A percentile compares a stretch with the other conserved stretches of the same genome.
These are phyloP conservation scores for Chaetomidium leptoderma DNA, from an alignment of 495 filamentous ascomycete species.

Conservation along the genomic window DNA sequence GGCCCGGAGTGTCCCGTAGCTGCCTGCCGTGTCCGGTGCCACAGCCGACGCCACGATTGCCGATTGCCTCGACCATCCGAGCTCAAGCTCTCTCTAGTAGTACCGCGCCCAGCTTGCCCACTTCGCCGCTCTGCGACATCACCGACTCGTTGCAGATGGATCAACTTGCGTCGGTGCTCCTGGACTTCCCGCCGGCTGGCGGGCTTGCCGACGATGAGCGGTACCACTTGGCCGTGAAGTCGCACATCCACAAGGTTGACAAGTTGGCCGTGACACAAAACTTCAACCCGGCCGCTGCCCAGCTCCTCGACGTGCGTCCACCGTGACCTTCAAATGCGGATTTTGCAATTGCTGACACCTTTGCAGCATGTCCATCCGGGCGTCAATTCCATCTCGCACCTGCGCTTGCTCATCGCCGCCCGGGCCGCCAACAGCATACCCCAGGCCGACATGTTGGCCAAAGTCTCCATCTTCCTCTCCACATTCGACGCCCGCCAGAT, in stretches of 20 bases:
- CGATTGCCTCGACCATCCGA: no score
- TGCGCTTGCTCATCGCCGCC: constrained; percentile 32
- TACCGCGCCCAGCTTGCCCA: background rate
- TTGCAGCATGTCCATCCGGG: constrained; percentile 37
- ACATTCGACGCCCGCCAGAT: constrained; percentile 46
- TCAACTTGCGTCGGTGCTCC: constrained; percentile 33
- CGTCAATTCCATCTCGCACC: constrained; percentile 43
- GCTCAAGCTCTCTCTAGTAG: no score
- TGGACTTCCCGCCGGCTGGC: constrained; percentile 38
- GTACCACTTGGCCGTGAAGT: constrained; percentile 29
- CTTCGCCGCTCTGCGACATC: background rate
- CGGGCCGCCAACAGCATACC: constrained; percentile 2
- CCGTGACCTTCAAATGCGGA: background rate
- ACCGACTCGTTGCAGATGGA: constrained; percentile 31
- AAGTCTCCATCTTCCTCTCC: constrained; percentile 39
- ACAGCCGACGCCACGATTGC: background rate
- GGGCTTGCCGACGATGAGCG: constrained; percentile 19
- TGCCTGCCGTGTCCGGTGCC: background rate
- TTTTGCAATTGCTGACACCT: constrained; percentile 11
- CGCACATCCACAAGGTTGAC: constrained; percentile 33
- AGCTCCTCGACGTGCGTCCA: constrained; percentile 34
- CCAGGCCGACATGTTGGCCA: constrained; percentile 31
- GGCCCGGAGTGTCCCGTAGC: background rate
- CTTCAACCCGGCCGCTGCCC: constrained; percentile 18
- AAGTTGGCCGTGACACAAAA: constrained; percentile 22